Evolutionary conservation across 768 basidiomycete species (phyloP), one percentile per base, ranked within the genome.

Genomic region (Leccinum boreale): DNA sequence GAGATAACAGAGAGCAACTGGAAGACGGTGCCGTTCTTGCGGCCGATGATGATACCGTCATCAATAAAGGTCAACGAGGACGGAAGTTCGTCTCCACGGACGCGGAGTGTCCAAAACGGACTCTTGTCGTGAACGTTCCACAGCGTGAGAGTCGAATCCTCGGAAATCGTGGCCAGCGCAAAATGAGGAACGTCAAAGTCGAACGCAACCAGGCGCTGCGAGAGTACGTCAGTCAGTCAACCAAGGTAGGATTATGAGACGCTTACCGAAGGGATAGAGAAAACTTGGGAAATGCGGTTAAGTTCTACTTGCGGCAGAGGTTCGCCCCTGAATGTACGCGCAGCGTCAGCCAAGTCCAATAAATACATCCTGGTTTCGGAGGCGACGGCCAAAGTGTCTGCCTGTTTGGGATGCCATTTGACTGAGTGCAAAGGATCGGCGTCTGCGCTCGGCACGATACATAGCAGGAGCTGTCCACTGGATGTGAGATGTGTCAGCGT

Each of bases 391-490:
- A 93, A 78, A 10, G 83, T 86, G 67, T 91, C 87, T 3, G 83
- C 79, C 56, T 92, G 85, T 69, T 88, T 90, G 12, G 91, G 89
- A 64, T 94, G 89, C 92, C 92, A 93, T 69, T 92, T 92, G 57
- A 93, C 91, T 12, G 89, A 83, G 61, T 88, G 89, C 29, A 93
- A 78, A 24, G 85, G 83, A 49, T 88, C 84, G 17, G 72, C 67
- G 53, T 81, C 79, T 29, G 76, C 76, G 44, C 70, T 74, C 9
- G 86, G 77, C 10, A 91, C 89, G 24, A 91, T 81, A 62, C 89
- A 92, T 14, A 91, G 78, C 58, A 90, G 72, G 47, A 90, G 70
- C 53, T 79, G 77, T 36, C 89, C 89, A 50, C 89, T 90, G 59
- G 31, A 67, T 48, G 15, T 35, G 60, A 21, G 45, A 61, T 28